These are phyloP conservation scores for Ophiostoma sp. DNA, from an alignment of 2,329 filamentous ascomycete genomes.

Conservation along the genomic window DNA sequence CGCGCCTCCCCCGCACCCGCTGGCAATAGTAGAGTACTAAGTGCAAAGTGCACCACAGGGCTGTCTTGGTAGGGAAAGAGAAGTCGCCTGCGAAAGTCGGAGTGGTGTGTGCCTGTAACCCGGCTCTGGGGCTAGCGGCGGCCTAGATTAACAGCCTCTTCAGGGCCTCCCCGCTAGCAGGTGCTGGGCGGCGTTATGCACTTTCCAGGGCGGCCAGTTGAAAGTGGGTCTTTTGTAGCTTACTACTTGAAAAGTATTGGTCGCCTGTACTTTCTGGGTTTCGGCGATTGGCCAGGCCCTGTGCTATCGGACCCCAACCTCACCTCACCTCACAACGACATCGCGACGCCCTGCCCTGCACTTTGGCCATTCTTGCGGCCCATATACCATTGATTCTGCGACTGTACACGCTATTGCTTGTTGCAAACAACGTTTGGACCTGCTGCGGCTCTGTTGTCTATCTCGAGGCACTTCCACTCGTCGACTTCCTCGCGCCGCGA, in stretches of 20 bases:
- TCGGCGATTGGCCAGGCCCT: neutral
- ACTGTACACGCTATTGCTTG: neutral
- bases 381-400: neutral
- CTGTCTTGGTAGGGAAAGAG: constrained; percentile 3
- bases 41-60: neutral
- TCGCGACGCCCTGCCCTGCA: neutral
- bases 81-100: neutral
- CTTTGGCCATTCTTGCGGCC: neutral
- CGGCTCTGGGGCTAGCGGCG: neutral
- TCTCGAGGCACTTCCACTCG: neutral
- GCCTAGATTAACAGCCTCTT: neutral
- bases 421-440: neutral
- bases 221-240: neutral
- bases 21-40: neutral
- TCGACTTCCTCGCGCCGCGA: neutral
- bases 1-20: neutral
- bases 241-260: neutral
- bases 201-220: neutral
- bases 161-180: neutral
- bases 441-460: neutral
- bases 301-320: neutral
- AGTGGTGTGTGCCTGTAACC: constrained; percentile 8
- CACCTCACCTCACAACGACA: neutral
- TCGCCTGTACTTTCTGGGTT: neutral
- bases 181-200: too few species aligned